These are phyloP conservation scores for Lactarius indigo DNA, from an alignment of 768 basidiomycete genomes.

Conservation along the genomic window DNA sequence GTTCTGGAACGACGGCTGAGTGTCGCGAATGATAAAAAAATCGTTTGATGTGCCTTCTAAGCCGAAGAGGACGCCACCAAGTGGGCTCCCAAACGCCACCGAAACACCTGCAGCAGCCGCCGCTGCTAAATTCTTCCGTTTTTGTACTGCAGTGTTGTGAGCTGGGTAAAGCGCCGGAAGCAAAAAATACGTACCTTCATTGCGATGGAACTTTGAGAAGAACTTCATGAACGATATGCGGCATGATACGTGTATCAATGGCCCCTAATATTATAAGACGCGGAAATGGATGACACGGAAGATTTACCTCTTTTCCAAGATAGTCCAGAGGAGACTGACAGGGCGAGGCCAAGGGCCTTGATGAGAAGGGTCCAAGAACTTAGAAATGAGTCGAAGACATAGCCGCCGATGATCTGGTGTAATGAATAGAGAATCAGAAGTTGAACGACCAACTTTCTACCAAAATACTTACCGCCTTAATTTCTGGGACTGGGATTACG, in stretches of 20 bases:
- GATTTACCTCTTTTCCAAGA: constrained; percentile 80
- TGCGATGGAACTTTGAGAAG: constrained; percentile 69
- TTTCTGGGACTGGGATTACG: constrained; percentile 58
- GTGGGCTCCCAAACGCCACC: constrained; percentile 83
- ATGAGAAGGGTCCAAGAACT: constrained; percentile 82
- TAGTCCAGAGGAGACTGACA: constrained; percentile 81
- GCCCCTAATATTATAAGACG: constrained; percentile 47
- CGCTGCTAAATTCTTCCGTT: constrained; percentile 76
- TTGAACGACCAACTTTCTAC: neutral
- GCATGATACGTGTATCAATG: constrained; percentile 80
- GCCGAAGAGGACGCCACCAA: constrained; percentile 83
- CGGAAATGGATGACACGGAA: constrained; percentile 9
- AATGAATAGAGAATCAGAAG: neutral
- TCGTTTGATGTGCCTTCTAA: constrained; percentile 51
- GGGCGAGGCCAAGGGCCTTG: constrained; percentile 77
- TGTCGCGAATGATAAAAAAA: neutral
- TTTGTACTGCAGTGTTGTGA: constrained; percentile 49
- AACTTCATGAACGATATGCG: constrained; percentile 72
- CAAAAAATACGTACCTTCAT: constrained; percentile 55
- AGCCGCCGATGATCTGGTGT: constrained; percentile 70
- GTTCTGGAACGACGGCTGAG: constrained; percentile 39
- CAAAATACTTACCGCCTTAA: constrained; percentile 57
- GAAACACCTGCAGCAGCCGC: constrained; percentile 86
- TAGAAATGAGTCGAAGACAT: constrained; percentile 85
- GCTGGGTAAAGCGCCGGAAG: neutral